A percentile compares a stretch with the other conserved stretches of the same genome.
Conservation (phyloP, 2,329 filamentous ascomycete genomes). For the Ascochyta viciae-villosae region DNA sequence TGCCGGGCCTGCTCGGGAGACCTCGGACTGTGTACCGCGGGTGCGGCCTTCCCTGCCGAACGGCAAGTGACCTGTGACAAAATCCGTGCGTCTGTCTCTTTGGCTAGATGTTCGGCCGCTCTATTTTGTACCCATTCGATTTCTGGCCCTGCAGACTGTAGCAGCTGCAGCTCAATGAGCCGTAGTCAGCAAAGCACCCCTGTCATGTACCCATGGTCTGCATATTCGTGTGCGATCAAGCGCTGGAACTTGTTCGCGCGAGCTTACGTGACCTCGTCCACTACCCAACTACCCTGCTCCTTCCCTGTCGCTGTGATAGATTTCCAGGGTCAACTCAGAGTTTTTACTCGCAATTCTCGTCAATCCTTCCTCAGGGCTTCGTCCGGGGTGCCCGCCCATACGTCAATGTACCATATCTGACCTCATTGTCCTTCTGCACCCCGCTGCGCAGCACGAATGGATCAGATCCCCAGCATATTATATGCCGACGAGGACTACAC, state of each 20-base stretch:
- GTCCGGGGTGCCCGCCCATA: constrained; percentile 9
- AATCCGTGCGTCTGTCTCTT: no score
- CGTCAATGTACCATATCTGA: constrained; percentile 21
- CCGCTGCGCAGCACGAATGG: constrained; percentile 40
- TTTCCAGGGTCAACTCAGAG: constrained; percentile 3
- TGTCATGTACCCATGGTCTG: constrained; percentile 15
- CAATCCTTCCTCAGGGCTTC: constrained; percentile 2
- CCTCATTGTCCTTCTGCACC: constrained; percentile 14
- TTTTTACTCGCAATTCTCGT: constrained; percentile 3
- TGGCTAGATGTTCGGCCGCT: no score
- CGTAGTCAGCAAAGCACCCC: constrained; percentile 16
- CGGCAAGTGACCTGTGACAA: no score
- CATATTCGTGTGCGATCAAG: constrained; percentile 12
- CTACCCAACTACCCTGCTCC: constrained; percentile 5
- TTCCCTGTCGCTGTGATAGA: constrained; percentile 4
- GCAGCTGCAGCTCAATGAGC: constrained; percentile 3
- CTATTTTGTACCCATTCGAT: neutral
- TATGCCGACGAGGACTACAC: constrained; percentile 51
- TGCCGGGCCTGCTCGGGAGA: no score
- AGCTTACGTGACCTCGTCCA: constrained; percentile 13
- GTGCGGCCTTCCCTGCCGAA: no score
- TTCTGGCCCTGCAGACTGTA: neutral
- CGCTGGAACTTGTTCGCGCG: constrained; percentile 13
- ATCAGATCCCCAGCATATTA: constrained; percentile 53
- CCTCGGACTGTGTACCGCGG: no score